Evolutionary conservation across 345 rosid genomes (phyloP).

Genomic region (Rubroshorea leprosula): DNA sequence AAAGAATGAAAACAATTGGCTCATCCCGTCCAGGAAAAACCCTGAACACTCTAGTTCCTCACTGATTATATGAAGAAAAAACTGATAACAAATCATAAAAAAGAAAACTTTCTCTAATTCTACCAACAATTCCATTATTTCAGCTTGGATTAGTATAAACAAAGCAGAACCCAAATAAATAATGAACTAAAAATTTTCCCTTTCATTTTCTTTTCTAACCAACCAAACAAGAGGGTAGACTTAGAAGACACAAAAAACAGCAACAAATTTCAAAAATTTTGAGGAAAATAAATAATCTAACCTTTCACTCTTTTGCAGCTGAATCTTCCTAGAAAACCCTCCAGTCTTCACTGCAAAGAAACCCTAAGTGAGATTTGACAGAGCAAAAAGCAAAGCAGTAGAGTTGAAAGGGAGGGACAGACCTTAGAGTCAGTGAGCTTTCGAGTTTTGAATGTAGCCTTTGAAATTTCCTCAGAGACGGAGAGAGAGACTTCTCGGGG

Average conservation of each 20-base stretch:
- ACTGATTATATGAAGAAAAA: not conserved
- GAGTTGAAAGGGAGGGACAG: slow-evolving; percentile 15
- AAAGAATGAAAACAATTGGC: not conserved
- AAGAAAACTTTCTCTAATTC: not conserved
- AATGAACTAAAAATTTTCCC: not conserved
- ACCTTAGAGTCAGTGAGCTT: no score
- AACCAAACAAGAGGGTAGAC: slow-evolving; percentile 2
- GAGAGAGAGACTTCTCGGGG: slow-evolving; percentile 14
- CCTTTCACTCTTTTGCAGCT: not conserved
- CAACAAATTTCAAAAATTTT: not conserved
- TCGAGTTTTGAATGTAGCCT: slow-evolving; percentile 17
- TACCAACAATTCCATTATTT: not conserved
- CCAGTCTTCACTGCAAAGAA: slow-evolving; percentile 3
- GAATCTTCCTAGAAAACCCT: slow-evolving; percentile 6
- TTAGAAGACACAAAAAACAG: not conserved
- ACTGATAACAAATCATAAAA: not conserved
- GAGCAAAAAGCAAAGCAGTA: slow-evolving; percentile 3
- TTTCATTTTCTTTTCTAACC: slow-evolving; percentile 6
- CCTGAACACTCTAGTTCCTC: not conserved
- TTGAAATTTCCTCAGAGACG: not conserved
- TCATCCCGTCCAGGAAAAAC: not conserved
- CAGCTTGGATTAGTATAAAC: not conserved
- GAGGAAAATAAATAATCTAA: not conserved
- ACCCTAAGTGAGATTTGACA: slow-evolving; percentile 13
- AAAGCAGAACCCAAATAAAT: not conserved